Evolutionary conservation across 2,329 filamentous ascomycete genomes (phyloP).

Genomic region (Setomelanomma holmii): DNA sequence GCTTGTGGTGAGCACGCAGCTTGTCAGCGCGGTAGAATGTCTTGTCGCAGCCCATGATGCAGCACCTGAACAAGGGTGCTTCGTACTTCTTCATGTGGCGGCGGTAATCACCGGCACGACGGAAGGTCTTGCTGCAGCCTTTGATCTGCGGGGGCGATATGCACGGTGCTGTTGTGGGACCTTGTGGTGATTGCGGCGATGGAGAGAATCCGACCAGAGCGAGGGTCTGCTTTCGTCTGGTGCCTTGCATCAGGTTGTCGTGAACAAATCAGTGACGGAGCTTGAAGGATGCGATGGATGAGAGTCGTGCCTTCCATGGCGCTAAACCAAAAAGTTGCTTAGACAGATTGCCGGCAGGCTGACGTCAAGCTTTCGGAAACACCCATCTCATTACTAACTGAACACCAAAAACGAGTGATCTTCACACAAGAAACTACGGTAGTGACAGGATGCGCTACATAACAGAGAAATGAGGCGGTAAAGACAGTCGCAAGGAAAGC

Average conservation of each 20-base stretch:
- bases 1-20: conserved; percentile 1
- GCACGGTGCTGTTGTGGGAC: background rate
- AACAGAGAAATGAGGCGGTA: background rate
- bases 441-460: background rate
- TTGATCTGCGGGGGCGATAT: background rate
- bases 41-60: conserved; percentile 1
- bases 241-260: too few relatives aligned
- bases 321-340: too few relatives aligned
- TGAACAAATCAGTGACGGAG: too few relatives aligned
- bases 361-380: background rate
- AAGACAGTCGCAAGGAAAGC: background rate
- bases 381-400: background rate
- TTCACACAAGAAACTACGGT: background rate
- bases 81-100: conserved; percentile 5
- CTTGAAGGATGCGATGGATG: conserved; percentile 1
- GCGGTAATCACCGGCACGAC: conserved; percentile 2
- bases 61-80: background rate
- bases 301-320: too few relatives aligned
- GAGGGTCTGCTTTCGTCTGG: too few relatives aligned
- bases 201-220: too few relatives aligned
- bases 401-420: background rate
- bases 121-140: conserved; percentile 1
- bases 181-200: background rate
- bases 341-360: too few relatives aligned
- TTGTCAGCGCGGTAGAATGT: conserved; percentile 12